Evolutionary conservation across 805 yeast species (phyloP).

Genomic region (Saturnispora serradocipensis): DNA sequence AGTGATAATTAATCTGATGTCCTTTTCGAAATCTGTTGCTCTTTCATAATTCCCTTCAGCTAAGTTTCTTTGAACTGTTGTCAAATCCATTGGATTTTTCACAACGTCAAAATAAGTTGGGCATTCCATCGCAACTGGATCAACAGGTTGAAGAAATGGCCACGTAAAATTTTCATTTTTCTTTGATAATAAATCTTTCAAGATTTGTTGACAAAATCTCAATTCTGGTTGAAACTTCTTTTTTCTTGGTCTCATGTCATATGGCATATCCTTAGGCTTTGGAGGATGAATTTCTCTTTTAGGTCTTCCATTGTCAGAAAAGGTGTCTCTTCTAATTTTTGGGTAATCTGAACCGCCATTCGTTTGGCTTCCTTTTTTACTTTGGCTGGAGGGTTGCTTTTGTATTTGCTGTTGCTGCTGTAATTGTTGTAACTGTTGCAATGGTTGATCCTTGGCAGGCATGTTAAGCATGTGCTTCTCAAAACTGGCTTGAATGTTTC

Average conservation of each 20-base stretch:
- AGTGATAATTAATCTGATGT: conserved; percentile 71
- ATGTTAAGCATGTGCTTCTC: conserved; percentile 87
- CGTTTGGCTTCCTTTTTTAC: conserved; percentile 20
- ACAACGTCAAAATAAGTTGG: conserved; percentile 84
- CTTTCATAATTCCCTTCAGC: conserved; percentile 82
- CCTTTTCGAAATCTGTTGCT: conserved; percentile 80
- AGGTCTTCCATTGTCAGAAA: conserved; percentile 65
- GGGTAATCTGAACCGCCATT: conserved; percentile 37
- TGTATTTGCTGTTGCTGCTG: conserved; percentile 18
- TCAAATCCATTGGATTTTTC: conserved; percentile 91
- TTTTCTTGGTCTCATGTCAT: conserved; percentile 82
- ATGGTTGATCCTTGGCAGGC: conserved; percentile 54
- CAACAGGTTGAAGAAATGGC: conserved; percentile 91
- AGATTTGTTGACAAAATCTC: conserved; percentile 70
- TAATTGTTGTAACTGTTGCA: conserved; percentile 2
- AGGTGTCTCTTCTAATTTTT: conserved; percentile 65
- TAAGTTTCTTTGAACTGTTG: conserved; percentile 72
- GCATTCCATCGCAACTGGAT: conserved; percentile 85
- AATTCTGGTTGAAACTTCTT: conserved; percentile 87
- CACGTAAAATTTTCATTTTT: conserved; percentile 78
- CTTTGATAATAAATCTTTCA: conserved; percentile 75
- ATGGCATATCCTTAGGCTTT: conserved; percentile 84
- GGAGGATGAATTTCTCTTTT: conserved; percentile 97
- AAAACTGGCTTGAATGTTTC: conserved; percentile 82
- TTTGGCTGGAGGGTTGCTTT: not conserved